Evolutionary conservation across 2,329 filamentous ascomycete species (phyloP).

Genomic region (Fusarium protoensiforme): DNA sequence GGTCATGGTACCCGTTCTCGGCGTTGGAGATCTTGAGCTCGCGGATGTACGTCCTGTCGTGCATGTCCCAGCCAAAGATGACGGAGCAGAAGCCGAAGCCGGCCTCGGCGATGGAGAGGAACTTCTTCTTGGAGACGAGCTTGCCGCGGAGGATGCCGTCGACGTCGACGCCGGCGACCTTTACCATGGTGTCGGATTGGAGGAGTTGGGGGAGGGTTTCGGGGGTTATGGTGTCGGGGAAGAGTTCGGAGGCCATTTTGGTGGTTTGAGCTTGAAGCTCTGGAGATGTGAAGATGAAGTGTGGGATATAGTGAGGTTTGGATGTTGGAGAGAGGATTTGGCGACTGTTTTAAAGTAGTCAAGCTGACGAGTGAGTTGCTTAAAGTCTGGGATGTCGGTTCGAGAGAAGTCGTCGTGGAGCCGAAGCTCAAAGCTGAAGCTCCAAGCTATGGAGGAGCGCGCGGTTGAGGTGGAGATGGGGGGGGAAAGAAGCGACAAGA

Average conservation of each 20-base stretch:
- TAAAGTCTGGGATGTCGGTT: neutral
- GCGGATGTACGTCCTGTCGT: conserved; percentile 87
- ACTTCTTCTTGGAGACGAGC: conserved; percentile 92
- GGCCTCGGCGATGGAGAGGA: conserved; percentile 80
- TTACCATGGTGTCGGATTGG: conserved; percentile 79
- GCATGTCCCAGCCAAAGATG: conserved; percentile 97
- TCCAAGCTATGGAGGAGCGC: neutral
- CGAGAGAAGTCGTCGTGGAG: conserved; percentile 8
- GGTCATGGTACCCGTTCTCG: conserved; percentile 88
- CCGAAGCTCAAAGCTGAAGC: conserved; percentile 5
- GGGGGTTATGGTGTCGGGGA: conserved; percentile 60
- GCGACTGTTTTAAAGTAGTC: neutral
- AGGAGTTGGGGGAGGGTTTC: conserved; percentile 75
- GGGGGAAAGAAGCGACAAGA: neutral
- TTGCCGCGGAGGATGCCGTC: conserved; percentile 91
- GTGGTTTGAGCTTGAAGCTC: conserved; percentile 14
- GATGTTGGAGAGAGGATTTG: neutral
- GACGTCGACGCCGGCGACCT: conserved; percentile 87
- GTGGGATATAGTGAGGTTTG: neutral
- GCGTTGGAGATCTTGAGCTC: conserved; percentile 91
- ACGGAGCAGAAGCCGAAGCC: conserved; percentile 96
- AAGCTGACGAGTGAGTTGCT: neutral
- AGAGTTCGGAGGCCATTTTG: conserved; percentile 43
- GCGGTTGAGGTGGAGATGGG: conserved; percentile 8
- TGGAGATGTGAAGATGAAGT: neutral